These are phyloP conservation scores for Coemansia asiatica DNA, from an alignment of 192 early-diverging fungal genomes.

Conservation along the genomic window DNA sequence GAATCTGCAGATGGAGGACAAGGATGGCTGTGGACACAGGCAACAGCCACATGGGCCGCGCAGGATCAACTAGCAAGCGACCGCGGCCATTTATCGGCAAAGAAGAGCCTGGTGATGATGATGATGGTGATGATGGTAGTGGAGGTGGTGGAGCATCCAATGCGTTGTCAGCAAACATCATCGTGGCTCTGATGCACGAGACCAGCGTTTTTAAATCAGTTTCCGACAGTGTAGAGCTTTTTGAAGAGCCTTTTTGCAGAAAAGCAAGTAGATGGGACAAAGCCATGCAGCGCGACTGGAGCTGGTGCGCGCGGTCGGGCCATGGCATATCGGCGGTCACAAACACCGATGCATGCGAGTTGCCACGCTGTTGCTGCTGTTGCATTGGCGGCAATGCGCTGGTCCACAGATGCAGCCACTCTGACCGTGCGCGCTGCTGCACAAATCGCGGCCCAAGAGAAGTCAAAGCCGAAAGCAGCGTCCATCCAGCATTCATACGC, in stretches of 20 bases:
- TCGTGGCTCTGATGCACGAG: slow-evolving; percentile 14
- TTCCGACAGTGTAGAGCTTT: background rate
- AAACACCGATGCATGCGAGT: slow-evolving; percentile 11
- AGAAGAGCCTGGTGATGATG: no score
- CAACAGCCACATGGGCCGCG: slow-evolving; percentile 11
- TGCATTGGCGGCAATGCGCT: slow-evolving; percentile 24
- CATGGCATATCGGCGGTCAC: slow-evolving; percentile 33
- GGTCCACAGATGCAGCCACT: slow-evolving; percentile 37
- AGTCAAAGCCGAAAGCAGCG: slow-evolving; percentile 26
- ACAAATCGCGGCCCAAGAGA: slow-evolving; percentile 13
- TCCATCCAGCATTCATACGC: slow-evolving; percentile 42
- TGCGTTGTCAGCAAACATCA: slow-evolving; percentile 52
- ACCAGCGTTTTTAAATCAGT: slow-evolving; percentile 1
- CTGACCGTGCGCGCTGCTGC: background rate
- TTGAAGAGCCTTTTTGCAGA: background rate
- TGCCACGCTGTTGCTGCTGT: background rate
- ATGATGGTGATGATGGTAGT: background rate
- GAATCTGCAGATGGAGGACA: slow-evolving; percentile 30
- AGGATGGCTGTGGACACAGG: slow-evolving; percentile 16
- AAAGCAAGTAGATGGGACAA: slow-evolving; percentile 26
- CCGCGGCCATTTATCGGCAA: background rate
- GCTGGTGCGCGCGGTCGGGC: slow-evolving; percentile 17
- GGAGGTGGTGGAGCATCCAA: slow-evolving; percentile 41
- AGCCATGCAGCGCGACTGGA: slow-evolving; percentile 34
- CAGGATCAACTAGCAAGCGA: slow-evolving; percentile 5